Conservation (phyloP, 2,329 filamentous ascomycete genomes). For the Cryoendolithus antarcticus region DNA sequence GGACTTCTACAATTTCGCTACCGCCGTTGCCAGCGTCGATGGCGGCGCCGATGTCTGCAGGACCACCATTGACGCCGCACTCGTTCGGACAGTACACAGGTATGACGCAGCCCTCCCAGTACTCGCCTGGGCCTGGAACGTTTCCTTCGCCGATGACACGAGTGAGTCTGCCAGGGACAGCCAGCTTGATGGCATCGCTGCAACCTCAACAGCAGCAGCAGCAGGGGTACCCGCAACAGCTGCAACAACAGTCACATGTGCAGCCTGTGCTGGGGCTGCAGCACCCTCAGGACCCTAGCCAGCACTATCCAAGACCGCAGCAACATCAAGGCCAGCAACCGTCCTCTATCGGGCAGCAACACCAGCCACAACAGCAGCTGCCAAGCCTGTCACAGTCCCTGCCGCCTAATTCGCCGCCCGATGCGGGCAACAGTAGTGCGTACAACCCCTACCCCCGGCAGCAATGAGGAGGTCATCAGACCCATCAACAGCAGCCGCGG, state of each 20-base stretch:
- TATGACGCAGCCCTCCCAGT: conserved; percentile 9
- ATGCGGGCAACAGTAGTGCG: no score
- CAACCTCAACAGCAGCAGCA: conserved; percentile 4
- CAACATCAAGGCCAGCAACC: no score
- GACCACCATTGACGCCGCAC: conserved; percentile 2
- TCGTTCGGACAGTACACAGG: conserved; percentile 11
- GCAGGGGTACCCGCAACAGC: not conserved
- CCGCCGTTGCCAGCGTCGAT: conserved; percentile 10
- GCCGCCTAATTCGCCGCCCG: no score
- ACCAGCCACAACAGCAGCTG: no score
- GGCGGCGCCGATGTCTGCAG: conserved; percentile 1
- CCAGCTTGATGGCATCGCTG: conserved; percentile 3
- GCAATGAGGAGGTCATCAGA: no score
- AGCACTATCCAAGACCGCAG: no score
- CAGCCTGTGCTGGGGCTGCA: no score
- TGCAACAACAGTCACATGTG: not conserved
- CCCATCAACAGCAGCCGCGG: no score
- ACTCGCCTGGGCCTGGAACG: conserved; percentile 7
- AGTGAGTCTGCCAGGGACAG: conserved; percentile 6
- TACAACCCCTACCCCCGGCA: no score
- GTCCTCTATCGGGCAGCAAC: no score
- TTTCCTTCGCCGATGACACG: conserved; percentile 12
- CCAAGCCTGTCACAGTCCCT: no score
- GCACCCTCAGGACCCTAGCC: no score
- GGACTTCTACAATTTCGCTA: conserved; percentile 17